These are phyloP conservation scores for Torulaspora pretoriensis DNA, from an alignment of 1,139 yeast genomes.

Conservation along the genomic window DNA sequence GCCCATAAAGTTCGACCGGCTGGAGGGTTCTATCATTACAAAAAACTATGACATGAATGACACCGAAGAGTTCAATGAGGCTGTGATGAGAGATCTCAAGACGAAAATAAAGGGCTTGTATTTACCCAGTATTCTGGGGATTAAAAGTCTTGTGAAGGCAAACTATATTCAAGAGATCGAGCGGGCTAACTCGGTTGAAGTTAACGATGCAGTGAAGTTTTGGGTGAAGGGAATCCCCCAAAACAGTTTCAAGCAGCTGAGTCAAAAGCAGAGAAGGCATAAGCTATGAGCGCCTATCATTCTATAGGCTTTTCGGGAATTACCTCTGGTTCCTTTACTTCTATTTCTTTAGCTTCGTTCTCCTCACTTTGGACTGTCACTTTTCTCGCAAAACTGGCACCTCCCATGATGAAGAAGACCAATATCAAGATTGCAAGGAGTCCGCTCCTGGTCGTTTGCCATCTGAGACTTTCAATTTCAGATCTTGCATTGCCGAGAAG, in stretches of 20 bases:
- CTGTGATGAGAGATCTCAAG: conserved; percentile 47
- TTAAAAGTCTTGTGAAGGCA: conserved; percentile 51
- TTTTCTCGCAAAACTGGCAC: conserved; percentile 44
- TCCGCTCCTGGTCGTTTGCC: conserved; percentile 93
- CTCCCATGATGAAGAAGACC: conserved; percentile 48
- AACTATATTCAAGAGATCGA: conserved; percentile 46
- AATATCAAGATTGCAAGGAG: conserved; percentile 39
- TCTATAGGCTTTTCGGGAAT: not conserved
- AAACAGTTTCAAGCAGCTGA: conserved; percentile 54
- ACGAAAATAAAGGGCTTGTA: conserved; percentile 49
- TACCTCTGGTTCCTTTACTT: not conserved
- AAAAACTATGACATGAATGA: conserved; percentile 47
- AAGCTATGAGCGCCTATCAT: conserved; percentile 42
- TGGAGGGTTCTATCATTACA: conserved; percentile 62
- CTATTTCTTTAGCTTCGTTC: conserved; percentile 3
- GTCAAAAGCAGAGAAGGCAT: conserved; percentile 54
- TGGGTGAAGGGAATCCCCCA: conserved; percentile 79
- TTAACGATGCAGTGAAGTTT: conserved; percentile 59
- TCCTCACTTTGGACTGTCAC: conserved; percentile 32
- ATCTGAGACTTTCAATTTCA: conserved; percentile 81
- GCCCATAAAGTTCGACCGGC: conserved; percentile 60
- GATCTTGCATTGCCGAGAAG: conserved; percentile 77
- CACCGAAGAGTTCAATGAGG: conserved; percentile 56
- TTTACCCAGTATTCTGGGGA: conserved; percentile 55
- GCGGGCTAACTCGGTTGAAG: conserved; percentile 61